Base-by-base conservation (phyloP, 306 rosid species). In the Vicia villosa region DNA sequence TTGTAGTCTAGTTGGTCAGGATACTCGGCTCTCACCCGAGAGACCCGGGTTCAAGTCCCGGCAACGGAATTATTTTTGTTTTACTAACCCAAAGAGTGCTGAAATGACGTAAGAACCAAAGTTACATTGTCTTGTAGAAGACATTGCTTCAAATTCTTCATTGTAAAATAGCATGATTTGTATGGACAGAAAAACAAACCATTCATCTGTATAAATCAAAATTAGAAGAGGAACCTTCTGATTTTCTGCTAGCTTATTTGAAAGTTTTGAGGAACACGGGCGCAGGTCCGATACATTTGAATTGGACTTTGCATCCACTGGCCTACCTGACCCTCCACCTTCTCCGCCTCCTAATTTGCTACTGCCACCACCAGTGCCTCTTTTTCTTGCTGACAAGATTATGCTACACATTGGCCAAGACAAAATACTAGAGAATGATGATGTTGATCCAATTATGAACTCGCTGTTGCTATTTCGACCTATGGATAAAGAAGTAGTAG, bases 1-100 rank as follows among this genome's bases (percentile, higher is more conserved):
- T 88, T 88, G 86, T 86, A 83, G 93, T 88, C 90, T 88, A 83
- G 90, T 42, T 81, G 90, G n/a, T n/a, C n/a, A n/a, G n/a, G n/a
- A n/a, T n/a, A n/a, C n/a, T n/a, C n/a, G n/a, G n/a, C n/a, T n/a
- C n/a, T n/a, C n/a, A n/a, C n/a, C n/a, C n/a, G n/a, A n/a, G n/a
- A n/a, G n/a, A n/a, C n/a, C n/a, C n/a, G n/a, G n/a, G n/a, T n/a
- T n/a, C n/a, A n/a, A n/a, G n/a, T n/a, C n/a, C n/a, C n/a, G n/a
- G n/a, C n/a, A n/a, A n/a, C n/a, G n/a, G n/a, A n/a, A n/a, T n/a
- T n/a, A n/a, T n/a, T n/a, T n/a, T n/a, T n/a, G n/a, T n/a, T n/a
- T n/a, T n/a, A n/a, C n/a, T n/a, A n/a, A n/a, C n/a, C n/a, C n/a
- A n/a, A n/a, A n/a, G n/a, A n/a, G n/a, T n/a, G n/a, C n/a, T n/a